Conservation (phyloP, 2,329 filamentous ascomycete genomes). For the Phoma sp. region DNA sequence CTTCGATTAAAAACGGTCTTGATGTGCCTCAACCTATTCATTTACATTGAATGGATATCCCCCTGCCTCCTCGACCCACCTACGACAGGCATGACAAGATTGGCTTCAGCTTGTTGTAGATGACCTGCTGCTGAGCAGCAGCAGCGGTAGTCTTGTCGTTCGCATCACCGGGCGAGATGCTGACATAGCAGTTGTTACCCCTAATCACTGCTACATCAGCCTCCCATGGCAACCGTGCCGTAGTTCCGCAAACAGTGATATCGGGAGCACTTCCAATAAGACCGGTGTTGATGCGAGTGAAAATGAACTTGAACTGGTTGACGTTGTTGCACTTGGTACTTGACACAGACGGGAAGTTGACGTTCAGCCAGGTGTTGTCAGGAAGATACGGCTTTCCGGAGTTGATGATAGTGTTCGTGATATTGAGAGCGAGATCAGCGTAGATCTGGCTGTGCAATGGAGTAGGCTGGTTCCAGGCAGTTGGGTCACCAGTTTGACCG, state of each 20-base stretch:
- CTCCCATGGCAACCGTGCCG: conserved; percentile 65
- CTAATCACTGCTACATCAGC: conserved; percentile 57
- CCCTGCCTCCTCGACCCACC: background rate
- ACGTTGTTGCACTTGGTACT: conserved; percentile 59
- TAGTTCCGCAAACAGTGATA: conserved; percentile 63
- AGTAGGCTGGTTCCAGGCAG: conserved; percentile 61
- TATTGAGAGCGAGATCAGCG: conserved; percentile 65
- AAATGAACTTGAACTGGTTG: conserved; percentile 67
- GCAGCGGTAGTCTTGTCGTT: conserved; percentile 66
- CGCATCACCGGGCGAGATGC: conserved; percentile 69
- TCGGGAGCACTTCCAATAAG: conserved; percentile 54
- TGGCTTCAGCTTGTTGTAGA: conserved; percentile 37
- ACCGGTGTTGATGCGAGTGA: conserved; percentile 65
- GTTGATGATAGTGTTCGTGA: conserved; percentile 64
- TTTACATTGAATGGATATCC: too few relatives aligned
- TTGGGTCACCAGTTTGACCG: conserved; percentile 59
- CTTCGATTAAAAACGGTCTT: too few relatives aligned
- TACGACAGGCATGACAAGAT: conserved; percentile 31
- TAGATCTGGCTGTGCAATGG: conserved; percentile 67
- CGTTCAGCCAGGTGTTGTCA: conserved; percentile 67
- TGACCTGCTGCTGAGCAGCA: conserved; percentile 45
- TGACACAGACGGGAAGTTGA: conserved; percentile 69
- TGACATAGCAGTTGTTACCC: conserved; percentile 63
- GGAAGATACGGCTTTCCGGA: conserved; percentile 71
- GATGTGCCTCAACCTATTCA: too few relatives aligned